Evolutionary conservation across 371 early-diverging fungal species (phyloP), one percentile per base, ranked within the genome.

Genomic region (Mortierella sp.): DNA sequence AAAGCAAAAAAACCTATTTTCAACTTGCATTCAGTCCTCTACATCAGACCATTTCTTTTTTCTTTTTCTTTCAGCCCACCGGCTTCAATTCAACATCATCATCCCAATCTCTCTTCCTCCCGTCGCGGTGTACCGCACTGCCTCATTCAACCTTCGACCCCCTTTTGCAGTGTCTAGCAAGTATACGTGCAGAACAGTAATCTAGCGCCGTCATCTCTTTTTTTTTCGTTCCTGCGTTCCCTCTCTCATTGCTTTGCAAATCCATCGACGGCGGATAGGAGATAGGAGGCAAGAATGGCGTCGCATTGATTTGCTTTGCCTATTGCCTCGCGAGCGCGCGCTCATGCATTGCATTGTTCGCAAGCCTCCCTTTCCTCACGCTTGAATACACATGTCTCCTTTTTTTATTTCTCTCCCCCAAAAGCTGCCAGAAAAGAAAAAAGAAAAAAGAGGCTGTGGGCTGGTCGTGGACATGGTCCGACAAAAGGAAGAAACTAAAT

Each of bases 301-400:
- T 34, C 34, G 34, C 61, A 21, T n/a, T 54, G 54, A 1, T n/a
- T 28, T 34, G 61, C 19, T 19, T 34, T 61, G 59, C 34, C 50
- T 16, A 13, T 50, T 50, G 16, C 16, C 13, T 50, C 16, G 16
- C 50, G 50, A 11, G 50, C 50, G 16, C 50, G 16, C 48, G 48
- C 59, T 28, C 61, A 61, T 61, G 61, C 61, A 61, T 61, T 61
- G 34, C 50, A 50, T 34, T 54, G 54, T 54, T n/a, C 34, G 34
- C 16, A 14, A 34, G 19, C 61, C 57, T 28, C 57, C 34, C 34
- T 13, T 28, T 19, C 61, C 16, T 34, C 61, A 19, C 31, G 31
- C 55, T 31, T 14, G 50, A 16, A 14, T 50, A 50, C 11, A 0
- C 26, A 11, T 28, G 16, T 59, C 59, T 31, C n/a, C 28, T 14